A percentile compares a stretch with the other conserved stretches of the same genome.
Evolutionary conservation across 495 filamentous ascomycete genomes (phyloP).

Genomic region (Hypoxylon perforatum): DNA sequence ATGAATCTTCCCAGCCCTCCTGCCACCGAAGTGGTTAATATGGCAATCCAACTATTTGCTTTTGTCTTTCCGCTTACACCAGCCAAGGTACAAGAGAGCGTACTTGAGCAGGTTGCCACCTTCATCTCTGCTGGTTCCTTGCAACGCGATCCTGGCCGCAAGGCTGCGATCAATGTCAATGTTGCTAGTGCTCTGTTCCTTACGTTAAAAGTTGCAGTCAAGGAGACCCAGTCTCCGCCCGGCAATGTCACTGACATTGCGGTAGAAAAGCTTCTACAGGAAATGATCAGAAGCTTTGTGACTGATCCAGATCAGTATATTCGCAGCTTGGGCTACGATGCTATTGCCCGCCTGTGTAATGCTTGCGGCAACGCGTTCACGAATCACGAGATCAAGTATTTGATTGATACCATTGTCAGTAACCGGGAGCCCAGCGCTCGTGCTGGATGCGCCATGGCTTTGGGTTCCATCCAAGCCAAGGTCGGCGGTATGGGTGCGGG

Average conservation of each 20-base stretch:
- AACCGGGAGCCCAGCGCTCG: constrained; percentile 93
- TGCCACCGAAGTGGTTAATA: constrained; percentile 91
- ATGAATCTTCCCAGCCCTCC: constrained; percentile 78
- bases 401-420: constrained; percentile 92
- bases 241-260: constrained; percentile 79
- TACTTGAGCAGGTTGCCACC: constrained; percentile 89
- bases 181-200: constrained; percentile 83
- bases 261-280: constrained; percentile 88
- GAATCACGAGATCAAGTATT: constrained; percentile 84
- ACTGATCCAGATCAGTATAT: constrained; percentile 85
- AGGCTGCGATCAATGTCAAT: constrained; percentile 90
- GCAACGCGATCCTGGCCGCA: constrained; percentile 87
- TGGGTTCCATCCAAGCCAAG: constrained; percentile 93
- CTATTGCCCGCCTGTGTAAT: constrained; percentile 89
- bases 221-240: constrained; percentile 75
- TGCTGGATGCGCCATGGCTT: constrained; percentile 91
- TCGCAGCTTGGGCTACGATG: constrained; percentile 85
- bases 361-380: constrained; percentile 90
- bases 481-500: constrained; percentile 98
- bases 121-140: constrained; percentile 81
- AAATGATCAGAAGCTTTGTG: constrained; percentile 82
- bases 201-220: constrained; percentile 83
- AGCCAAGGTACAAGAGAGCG: constrained; percentile 92
- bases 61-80: constrained; percentile 88
- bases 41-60: constrained; percentile 91